Base-by-base conservation (phyloP, 2,329 filamentous ascomycete genomes). In the Pseudocercospora vitis region DNA sequence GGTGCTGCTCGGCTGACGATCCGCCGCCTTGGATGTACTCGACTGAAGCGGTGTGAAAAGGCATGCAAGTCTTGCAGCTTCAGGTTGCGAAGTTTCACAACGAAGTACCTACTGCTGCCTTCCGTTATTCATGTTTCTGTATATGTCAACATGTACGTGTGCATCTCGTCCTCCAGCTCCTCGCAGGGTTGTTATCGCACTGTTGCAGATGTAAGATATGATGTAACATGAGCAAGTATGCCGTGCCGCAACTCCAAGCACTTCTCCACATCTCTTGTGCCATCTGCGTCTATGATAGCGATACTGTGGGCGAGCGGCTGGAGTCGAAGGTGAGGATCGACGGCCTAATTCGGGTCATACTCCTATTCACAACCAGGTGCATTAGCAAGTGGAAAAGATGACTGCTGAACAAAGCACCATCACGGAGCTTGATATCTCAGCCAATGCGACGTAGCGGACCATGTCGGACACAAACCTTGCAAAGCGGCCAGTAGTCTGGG, bases 401-500 rank as follows among this genome's bases (percentile, higher is more conserved):
- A 29, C 26, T 6, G 6, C 26, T 29, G 26, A 29, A 11, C 6
- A 29, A 11, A 6, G 26, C n/a, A n/a, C n/a, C n/a, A n/a, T n/a
- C n/a, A n/a, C n/a, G n/a, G n/a, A n/a, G n/a, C n/a, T n/a, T n/a
- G 14, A 23, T 39, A 32, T 14, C 12, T 48, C 32, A 39, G 31
- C 5, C 26, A 29, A 29, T 29, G 11, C 26, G 26, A 29, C 11
- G 26, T 31, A 7, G 42, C 2, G 11, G 29, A 16, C 4, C 9
- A 3, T 2, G 21, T 24, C 16, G 9, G 31, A 29, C 6, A 31
- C 32, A 28, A 28, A 29, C 37, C 29, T 21, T 44, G 40, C 55
- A 57, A 11, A 42, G 21, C 14, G 55, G 55, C 55, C 55, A 57
- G 50, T 33, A 50, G 6, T 35, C 11, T 2, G 54, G 54, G 26